Evolutionary conservation across 2,329 filamentous ascomycete genomes (phyloP), one percentile per base, ranked within the genome.

Genomic region (Apiospora sp.): DNA sequence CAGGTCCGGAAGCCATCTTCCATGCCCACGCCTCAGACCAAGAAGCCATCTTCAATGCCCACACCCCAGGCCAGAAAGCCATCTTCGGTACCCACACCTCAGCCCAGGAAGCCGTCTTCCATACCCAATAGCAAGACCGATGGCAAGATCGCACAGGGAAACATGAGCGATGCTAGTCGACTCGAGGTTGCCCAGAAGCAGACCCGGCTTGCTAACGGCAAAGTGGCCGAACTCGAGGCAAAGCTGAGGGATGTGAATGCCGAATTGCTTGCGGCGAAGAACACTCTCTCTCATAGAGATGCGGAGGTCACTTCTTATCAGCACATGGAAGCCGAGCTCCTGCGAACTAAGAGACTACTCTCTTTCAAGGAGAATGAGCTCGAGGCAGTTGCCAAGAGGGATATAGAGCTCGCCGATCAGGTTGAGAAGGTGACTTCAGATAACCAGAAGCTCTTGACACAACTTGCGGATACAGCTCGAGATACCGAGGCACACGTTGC

Each of bases 141-240:
- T 14, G 64, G 37, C 8, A 44, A 41, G 6, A 19, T 22, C 16
- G 24, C 34, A 43, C n/a, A 49, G n/a, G 46, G 30, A 6, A 30
- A 22, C 58, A 37, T 6, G 58, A 24, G 5, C 16, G 6, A 12
- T 8, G 7, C 8, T 13, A 8, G n/a, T 30, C 67, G 44, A 14
- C n/a, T 68, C 13, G n/a, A 68, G n/a, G 16, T 19, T 8, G 67
- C 44, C 12, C 67, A 68, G 41, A 68, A 68, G 67, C 67, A 68
- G 27, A 68, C 41, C 14, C 67, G 41, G n/a, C n/a, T 44, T 30
- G 67, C 67, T 24, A 68, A 68, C 6, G 8, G 8, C 41, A 46
- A 46, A 19, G 67, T 48, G n/a, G 41, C 14, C 7, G n/a, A 44
- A 2, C 67, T 68, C 43, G 13, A 68, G 43, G 44, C 14, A 10